Base-by-base conservation (phyloP, 1,284 basidiomycete species). In the Ganoderma boninense region DNA sequence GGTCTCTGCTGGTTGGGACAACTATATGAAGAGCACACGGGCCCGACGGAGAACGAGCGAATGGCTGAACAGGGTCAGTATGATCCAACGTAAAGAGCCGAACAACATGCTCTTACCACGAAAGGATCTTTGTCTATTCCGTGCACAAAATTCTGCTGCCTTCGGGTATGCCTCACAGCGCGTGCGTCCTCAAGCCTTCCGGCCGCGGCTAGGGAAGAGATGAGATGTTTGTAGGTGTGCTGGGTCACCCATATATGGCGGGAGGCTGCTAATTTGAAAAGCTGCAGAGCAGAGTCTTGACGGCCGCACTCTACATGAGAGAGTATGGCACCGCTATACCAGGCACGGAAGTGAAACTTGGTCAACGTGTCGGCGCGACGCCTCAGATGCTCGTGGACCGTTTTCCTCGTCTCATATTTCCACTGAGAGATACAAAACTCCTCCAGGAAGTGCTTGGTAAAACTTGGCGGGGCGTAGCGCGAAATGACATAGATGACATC, bases 311-410 rank as follows among this genome's bases (percentile, higher is more conserved):
- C 23, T 32, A 72, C 74, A 44, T 77, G 74, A 4, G 70, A 66
- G 5, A 69, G 59, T n/a, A 80, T 67, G 8, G 75, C 78, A 1
- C 69, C 7, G 26, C 65, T 68, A 67, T 77, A 80, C 68, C 73
- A 72, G 2, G 44, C 8, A 29, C 57, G 35, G 46, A 71, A 65
- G 3, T 49, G 23, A 38, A 14, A 42, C 10, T 44, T 32, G 49
- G 44, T 56, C 4, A 54, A 10, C 18, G 10, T 14, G 2, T 66
- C 16, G 10, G 62, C 13, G 29, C 7, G 23, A 7, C 3, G n/a
- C 20, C 61, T 16, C 13, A 13, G 35, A 44, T 14, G 7, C 18
- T 62, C 5, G n/a, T 49, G 42, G 16, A 35, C 13, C 35, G 6
- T 14, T 40, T 4, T 29, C 20, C 32, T 35, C 2, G 16, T 29